These are phyloP conservation scores for Artemisia tridentata DNA, from an alignment of 129 eudicot species.

Conservation along the genomic window DNA sequence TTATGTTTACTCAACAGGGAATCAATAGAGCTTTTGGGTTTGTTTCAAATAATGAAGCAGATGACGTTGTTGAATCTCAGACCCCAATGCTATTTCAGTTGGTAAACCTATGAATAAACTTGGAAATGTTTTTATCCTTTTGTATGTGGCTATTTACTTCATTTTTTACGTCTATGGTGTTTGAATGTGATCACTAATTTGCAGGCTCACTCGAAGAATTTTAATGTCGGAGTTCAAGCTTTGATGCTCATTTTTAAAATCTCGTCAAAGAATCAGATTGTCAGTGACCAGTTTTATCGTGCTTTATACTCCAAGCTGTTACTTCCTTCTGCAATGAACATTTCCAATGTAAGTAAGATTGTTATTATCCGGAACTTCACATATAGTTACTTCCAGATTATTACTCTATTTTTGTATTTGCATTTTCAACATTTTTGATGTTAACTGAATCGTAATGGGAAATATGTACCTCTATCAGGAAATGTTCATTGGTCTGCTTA, in stretches of 20 bases:
- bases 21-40: slow-evolving; percentile 94
- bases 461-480: slow-evolving; percentile 35
- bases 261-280: slow-evolving; percentile 87
- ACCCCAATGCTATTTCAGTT: slow-evolving; percentile 92
- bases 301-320: slow-evolving; percentile 91
- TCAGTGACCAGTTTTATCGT: slow-evolving; percentile 94
- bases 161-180: neutral
- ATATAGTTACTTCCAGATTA: neutral
- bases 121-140: neutral
- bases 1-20: slow-evolving; percentile 51
- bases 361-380: slow-evolving; percentile 1
- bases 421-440: neutral
- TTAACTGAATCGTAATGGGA: neutral
- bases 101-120: slow-evolving; percentile 38
- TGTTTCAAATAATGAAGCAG: slow-evolving; percentile 86
- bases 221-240: slow-evolving; percentile 95
- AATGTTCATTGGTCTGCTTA: slow-evolving; percentile 78
- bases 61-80: slow-evolving; percentile 85
- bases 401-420: neutral
- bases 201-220: slow-evolving; percentile 95
- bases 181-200: slow-evolving; percentile 16
- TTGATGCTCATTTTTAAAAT: slow-evolving; percentile 90
- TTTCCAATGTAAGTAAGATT: slow-evolving; percentile 65
- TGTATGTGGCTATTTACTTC: neutral
- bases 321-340: slow-evolving; percentile 89